phyloP scores from a whole-genome alignment of 2,329 filamentous ascomycete species.

The Fusarium circinatum region DNA sequence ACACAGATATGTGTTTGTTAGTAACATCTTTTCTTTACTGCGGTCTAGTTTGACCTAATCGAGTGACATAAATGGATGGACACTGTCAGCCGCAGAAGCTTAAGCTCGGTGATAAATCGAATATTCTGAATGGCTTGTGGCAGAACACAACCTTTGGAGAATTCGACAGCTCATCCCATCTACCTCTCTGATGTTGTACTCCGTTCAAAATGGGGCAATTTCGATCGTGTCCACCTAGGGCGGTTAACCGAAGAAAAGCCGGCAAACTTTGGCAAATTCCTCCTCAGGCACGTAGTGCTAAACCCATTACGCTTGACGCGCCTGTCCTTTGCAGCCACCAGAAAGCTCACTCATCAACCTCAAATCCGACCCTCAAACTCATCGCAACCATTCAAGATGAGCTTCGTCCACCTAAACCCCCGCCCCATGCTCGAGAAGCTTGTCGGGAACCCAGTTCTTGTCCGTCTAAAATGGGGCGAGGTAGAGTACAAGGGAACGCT shows the following conservation, averaged over 20 bases:
- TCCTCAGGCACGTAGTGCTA: conserved; percentile 34
- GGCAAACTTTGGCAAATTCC: conserved; percentile 21
- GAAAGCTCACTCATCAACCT: conserved; percentile 38
- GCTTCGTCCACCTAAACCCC: conserved; percentile 93
- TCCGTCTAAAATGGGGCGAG: conserved; percentile 97
- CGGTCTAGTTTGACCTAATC: not conserved
- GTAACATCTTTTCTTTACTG: not conserved
- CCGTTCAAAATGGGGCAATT: too few relatives aligned
- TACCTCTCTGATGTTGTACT: too few relatives aligned
- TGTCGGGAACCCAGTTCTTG: conserved; percentile 88
- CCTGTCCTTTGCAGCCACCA: conserved; percentile 36
- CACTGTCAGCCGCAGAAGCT: not conserved
- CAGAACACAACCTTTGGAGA: not conserved
- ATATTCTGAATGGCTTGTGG: not conserved
- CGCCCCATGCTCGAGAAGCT: conserved; percentile 95
- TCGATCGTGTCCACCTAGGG: too few relatives aligned
- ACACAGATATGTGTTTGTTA: not conserved
- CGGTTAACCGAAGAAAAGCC: conserved; percentile 29
- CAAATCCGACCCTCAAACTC: conserved; percentile 30
- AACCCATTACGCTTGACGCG: conserved; percentile 32
- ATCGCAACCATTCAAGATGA: conserved; percentile 46
- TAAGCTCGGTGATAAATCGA: not conserved
- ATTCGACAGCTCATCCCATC: not conserved
- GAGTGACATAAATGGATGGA: not conserved
- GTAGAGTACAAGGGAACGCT: conserved; percentile 96